phyloP scores from a whole-genome alignment of 2,329 filamentous ascomycete genomes.

The Alternaria alternata region DNA sequence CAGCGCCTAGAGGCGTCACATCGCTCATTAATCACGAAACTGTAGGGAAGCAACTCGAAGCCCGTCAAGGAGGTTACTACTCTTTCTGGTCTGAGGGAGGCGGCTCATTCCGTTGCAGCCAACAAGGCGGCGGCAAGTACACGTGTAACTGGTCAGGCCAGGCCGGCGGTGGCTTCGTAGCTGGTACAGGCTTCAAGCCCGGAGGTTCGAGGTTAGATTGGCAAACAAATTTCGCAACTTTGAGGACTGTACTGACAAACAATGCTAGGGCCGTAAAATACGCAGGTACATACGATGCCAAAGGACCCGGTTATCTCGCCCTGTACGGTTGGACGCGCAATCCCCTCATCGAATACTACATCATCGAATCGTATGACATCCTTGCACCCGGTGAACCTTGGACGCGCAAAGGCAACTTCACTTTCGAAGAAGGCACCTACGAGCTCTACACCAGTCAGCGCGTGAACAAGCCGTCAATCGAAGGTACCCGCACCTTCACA shows the following conservation, averaged over 20 bases:
- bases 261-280: constrained; percentile 27
- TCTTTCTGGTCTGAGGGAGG: constrained; percentile 66
- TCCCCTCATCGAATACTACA: constrained; percentile 65
- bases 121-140: constrained; percentile 31
- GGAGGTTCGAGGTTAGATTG: constrained; percentile 52
- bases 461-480: constrained; percentile 61
- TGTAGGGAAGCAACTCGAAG: constrained; percentile 17
- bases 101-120: constrained; percentile 31
- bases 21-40: constrained; percentile 15
- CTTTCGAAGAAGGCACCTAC: constrained; percentile 61
- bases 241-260: neutral
- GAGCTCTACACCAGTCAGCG: constrained; percentile 55
- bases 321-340: constrained; percentile 65
- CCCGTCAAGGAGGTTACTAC: constrained; percentile 55
- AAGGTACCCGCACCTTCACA: constrained; percentile 61
- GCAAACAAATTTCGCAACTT: constrained; percentile 37
- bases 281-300: constrained; percentile 30
- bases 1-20: constrained; percentile 6
- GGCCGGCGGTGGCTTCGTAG: constrained; percentile 27
- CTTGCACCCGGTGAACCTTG: constrained; percentile 45
- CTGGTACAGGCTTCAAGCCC: constrained; percentile 42
- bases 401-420: constrained; percentile 57
- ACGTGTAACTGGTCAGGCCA: constrained; percentile 30
- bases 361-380: constrained; percentile 61
- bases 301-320: constrained; percentile 42